Conservation (phyloP, 1,284 basidiomycete genomes). For the Sporisorium graminicola region DNA sequence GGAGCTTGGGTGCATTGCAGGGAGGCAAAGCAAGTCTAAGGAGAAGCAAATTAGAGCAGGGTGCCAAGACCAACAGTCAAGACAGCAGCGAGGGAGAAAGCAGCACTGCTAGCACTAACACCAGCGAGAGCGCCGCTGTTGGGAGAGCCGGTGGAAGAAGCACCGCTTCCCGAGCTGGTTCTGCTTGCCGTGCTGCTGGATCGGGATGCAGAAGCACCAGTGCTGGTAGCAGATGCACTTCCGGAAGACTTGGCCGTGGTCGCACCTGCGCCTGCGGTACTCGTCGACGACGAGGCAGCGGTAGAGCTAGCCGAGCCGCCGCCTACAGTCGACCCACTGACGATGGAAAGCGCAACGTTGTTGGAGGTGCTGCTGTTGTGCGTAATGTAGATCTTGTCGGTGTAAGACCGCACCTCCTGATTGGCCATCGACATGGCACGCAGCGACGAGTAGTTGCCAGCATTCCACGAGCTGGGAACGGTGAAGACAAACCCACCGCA, state of each 20-base stretch:
- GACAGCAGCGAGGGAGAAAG: constrained; percentile 13
- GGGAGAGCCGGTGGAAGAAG: constrained; percentile 8
- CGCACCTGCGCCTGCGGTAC: constrained; percentile 14
- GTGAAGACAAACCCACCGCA: constrained; percentile 57
- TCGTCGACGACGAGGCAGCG: constrained; percentile 22
- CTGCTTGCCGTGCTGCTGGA: constrained; percentile 17
- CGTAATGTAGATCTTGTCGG: constrained; percentile 56
- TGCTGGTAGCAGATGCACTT: constrained; percentile 8
- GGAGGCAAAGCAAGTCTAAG: no score
- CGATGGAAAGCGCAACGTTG: constrained; percentile 25
- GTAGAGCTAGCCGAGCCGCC: constrained; percentile 12
- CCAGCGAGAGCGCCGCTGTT: constrained; percentile 21
- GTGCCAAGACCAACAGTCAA: constrained; percentile 19
- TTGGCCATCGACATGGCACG: constrained; percentile 47
- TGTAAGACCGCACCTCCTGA: constrained; percentile 50
- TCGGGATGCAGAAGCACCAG: constrained; percentile 10
- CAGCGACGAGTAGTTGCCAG: constrained; percentile 53
- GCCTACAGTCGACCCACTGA: constrained; percentile 23
- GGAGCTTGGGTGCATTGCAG: not conserved
- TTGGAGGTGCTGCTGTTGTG: constrained; percentile 38
- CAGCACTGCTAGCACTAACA: constrained; percentile 1
- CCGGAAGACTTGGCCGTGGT: constrained; percentile 14
- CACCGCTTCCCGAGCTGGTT: constrained; percentile 14
- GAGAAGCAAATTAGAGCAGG: constrained; percentile 14
- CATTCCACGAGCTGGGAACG: constrained; percentile 55